A percentile compares a stretch with the other conserved stretches of the same genome.
Evolutionary conservation across 768 basidiomycete species (phyloP).

Genomic region (Lactarius hengduanensis): DNA sequence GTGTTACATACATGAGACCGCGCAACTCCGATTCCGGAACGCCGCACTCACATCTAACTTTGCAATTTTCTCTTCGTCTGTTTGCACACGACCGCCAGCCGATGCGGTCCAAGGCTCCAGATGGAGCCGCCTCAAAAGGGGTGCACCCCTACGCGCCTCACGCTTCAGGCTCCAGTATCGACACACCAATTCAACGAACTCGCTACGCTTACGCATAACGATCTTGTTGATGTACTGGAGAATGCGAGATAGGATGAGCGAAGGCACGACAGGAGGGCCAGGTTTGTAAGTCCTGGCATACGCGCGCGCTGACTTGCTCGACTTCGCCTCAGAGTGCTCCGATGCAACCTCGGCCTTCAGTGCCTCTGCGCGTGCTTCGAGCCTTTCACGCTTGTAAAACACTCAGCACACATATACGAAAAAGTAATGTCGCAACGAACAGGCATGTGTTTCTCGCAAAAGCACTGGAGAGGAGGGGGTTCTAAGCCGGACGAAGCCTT

Average conservation of each 20-base stretch:
- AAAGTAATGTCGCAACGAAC: slow-evolving; percentile 39
- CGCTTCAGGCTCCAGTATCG: slow-evolving; percentile 98
- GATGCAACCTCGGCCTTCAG: slow-evolving; percentile 51
- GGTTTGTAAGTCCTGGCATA: slow-evolving; percentile 91
- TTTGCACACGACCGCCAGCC: slow-evolving; percentile 58
- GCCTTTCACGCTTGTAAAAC: slow-evolving; percentile 59
- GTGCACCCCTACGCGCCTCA: slow-evolving; percentile 90
- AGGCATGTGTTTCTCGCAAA: slow-evolving; percentile 88
- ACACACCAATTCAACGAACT: slow-evolving; percentile 76
- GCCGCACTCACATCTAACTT: slow-evolving; percentile 68
- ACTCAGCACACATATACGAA: neutral
- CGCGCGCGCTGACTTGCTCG: slow-evolving; percentile 81
- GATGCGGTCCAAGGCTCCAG: slow-evolving; percentile 96
- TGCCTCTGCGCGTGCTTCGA: slow-evolving; percentile 56
- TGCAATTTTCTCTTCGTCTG: slow-evolving; percentile 77
- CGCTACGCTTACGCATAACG: slow-evolving; percentile 67
- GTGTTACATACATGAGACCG: slow-evolving; percentile 28
- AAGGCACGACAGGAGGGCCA: slow-evolving; percentile 89
- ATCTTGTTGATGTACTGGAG: slow-evolving; percentile 70
- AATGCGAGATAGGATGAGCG: slow-evolving; percentile 78
- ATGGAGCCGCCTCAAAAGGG: slow-evolving; percentile 88
- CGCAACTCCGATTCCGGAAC: neutral
- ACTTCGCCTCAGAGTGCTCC: slow-evolving; percentile 42
- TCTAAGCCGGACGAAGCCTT: slow-evolving; percentile 77
- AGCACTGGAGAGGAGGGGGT: slow-evolving; percentile 70